Conservation (phyloP, 2,329 filamentous ascomycete genomes). For the Aspergillus nomiae region DNA sequence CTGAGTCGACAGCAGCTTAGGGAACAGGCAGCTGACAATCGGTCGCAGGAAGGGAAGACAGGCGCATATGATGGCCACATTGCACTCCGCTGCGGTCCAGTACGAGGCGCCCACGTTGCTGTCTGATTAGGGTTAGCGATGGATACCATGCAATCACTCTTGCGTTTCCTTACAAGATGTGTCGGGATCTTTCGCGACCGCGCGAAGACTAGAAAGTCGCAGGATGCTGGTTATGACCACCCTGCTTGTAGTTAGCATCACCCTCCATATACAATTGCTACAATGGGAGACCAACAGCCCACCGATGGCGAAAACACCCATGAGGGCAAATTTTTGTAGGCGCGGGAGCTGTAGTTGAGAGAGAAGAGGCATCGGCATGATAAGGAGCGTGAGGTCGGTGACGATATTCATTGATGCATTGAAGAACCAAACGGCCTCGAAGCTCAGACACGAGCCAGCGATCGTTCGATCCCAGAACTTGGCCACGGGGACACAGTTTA, state of each 20-base stretch:
- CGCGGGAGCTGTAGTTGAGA: conserved; percentile 42
- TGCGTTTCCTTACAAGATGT: conserved; percentile 28
- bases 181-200: conserved; percentile 28
- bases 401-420: conserved; percentile 46
- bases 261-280: no score
- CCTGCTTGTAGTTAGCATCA: conserved; percentile 11
- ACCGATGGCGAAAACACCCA: conserved; percentile 47
- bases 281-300: conserved; percentile 34
- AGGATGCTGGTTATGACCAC: conserved; percentile 37
- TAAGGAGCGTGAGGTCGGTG: conserved; percentile 45
- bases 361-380: conserved; percentile 47
- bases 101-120: conserved; percentile 44
- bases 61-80: conserved; percentile 45
- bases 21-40: conserved; percentile 42
- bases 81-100: conserved; percentile 47
- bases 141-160: neutral
- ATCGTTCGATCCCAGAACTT: conserved; percentile 44
- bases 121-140: conserved; percentile 4
- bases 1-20: conserved; percentile 33
- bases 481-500: conserved; percentile 44
- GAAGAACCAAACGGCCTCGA: conserved; percentile 45
- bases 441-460: conserved; percentile 40
- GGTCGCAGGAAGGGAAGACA: conserved; percentile 45
- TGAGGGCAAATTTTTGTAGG: conserved; percentile 43
- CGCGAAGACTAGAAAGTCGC: conserved; percentile 29